Evolutionary conservation across 2,329 filamentous ascomycete species (phyloP), one percentile per base, ranked within the genome.

Genomic region (Sarocladium strictum): DNA sequence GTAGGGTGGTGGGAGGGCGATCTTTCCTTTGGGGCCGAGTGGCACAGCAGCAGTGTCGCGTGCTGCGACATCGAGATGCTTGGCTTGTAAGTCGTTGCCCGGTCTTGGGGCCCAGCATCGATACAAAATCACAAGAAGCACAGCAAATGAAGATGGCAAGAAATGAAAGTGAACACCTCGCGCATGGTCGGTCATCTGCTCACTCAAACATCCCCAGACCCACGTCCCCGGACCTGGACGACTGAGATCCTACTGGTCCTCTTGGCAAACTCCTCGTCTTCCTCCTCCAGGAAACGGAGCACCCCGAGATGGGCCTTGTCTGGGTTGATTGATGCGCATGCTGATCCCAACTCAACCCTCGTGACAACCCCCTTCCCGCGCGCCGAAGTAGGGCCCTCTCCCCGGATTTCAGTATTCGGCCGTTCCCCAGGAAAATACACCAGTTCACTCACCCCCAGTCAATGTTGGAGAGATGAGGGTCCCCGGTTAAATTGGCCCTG

Each of bases 361-460:
- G 43, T 49, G 43, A 49, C 26, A 12, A 32, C 9, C 10, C n/a
- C 15, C 35, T 5, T 19, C 15, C 35, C 43, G 3, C 23, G 11
- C 43, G 43, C 43, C 43, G 43, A 49, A 32, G 43, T 9, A 49
- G 43, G 43, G 43, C 43, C 43, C 26, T 17, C 5, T 49, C 43
- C 43, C 43, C 43, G 43, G 43, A 49, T 49, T 19, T 43, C 35
- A 38, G 9, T 9, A n/a, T 5, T 15, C 35, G 35, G 35, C 35
- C 35, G 35, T 38, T 38, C 40, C 40, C 40, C 40, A 45, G 40
- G 29, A 32, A 32, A 45, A 15, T 43, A 24, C 37, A 43, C 21
- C 3, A 9, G 24, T 19, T 9, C 40, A 23, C 40, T 12, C 40
- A 24, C 40, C 15, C 40, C 6, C 21, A 6, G 6, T 12, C 29